Percentiles rank a stretch among this genome's conserved stretches.
Evolutionary conservation across 441 rosid genomes (phyloP).

Genomic region (Syzygium syzygioides): DNA sequence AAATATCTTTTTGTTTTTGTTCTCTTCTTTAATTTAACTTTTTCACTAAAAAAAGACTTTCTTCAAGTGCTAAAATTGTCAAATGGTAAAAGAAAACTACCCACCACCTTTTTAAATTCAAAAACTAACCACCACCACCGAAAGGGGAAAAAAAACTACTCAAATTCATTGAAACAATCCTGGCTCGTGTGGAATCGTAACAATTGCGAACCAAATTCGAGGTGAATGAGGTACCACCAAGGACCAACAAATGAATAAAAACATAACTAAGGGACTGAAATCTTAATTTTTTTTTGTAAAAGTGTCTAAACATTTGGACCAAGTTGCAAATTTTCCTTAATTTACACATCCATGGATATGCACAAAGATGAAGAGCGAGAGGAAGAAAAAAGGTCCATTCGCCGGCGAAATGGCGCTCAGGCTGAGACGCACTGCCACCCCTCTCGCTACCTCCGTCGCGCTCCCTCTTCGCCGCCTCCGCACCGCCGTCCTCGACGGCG

Average conservation of each 20-base stretch:
- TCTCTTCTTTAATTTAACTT: background rate
- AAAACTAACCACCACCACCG: no score
- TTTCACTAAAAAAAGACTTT: no score
- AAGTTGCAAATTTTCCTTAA: background rate
- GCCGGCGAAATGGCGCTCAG: background rate
- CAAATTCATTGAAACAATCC: no score
- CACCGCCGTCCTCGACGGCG: constrained; percentile 17
- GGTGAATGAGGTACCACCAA: no score
- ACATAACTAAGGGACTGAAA: background rate
- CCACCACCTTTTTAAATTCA: no score
- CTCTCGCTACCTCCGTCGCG: background rate
- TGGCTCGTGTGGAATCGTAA: no score
- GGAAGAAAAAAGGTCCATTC: background rate
- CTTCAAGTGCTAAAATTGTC: no score
- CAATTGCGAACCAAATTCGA: no score
- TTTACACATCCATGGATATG: background rate
- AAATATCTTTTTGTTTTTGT: no score
- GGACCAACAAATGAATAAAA: background rate
- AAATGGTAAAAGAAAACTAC: no score
- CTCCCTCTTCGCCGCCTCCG: constrained; percentile 17
- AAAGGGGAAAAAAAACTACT: no score
- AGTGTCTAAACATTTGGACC: background rate
- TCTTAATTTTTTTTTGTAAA: background rate
- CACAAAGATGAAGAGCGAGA: background rate
- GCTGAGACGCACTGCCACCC: background rate